Evolutionary conservation across 78 protist genomes (phyloP).

Genomic region (Dictyostelium capitatum): DNA sequence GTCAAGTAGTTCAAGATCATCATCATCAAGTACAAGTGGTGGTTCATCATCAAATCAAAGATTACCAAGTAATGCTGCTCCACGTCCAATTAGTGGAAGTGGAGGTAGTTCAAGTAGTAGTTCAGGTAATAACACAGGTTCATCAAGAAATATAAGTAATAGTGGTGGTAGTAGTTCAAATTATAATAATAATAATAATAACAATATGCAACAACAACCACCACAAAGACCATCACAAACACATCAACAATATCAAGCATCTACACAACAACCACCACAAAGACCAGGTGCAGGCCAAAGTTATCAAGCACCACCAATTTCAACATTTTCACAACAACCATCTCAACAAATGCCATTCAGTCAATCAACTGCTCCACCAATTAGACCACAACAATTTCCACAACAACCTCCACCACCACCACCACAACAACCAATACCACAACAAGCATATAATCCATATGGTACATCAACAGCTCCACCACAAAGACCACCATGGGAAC

Average conservation of each 20-base stretch:
- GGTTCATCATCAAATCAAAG: slow-evolving; percentile 21
- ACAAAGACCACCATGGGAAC: not conserved
- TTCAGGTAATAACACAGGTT: not conserved
- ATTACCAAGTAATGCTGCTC: not conserved
- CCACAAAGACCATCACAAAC: not conserved
- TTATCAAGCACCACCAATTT: not conserved
- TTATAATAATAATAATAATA: not conserved
- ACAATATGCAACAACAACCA: not conserved
- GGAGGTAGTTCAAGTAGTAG: not conserved
- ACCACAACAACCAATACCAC: not conserved
- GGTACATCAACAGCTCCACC: slow-evolving; percentile 14
- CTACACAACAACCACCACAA: slow-evolving; percentile 27
- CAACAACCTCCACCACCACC: not conserved
- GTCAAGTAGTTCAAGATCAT: not conserved
- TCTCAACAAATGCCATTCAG: not conserved
- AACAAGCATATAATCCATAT: slow-evolving; percentile 5
- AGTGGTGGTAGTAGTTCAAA: not conserved
- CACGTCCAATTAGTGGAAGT: not conserved
- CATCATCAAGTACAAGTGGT: not conserved
- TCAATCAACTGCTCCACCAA: not conserved
- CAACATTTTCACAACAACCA: not conserved
- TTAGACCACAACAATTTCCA: not conserved
- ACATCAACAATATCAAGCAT: not conserved
- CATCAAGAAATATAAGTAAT: slow-evolving; percentile 2
- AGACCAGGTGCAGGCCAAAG: not conserved